Conservation (phyloP, 768 basidiomycete species). For the Glaciozyma antarctica region DNA sequence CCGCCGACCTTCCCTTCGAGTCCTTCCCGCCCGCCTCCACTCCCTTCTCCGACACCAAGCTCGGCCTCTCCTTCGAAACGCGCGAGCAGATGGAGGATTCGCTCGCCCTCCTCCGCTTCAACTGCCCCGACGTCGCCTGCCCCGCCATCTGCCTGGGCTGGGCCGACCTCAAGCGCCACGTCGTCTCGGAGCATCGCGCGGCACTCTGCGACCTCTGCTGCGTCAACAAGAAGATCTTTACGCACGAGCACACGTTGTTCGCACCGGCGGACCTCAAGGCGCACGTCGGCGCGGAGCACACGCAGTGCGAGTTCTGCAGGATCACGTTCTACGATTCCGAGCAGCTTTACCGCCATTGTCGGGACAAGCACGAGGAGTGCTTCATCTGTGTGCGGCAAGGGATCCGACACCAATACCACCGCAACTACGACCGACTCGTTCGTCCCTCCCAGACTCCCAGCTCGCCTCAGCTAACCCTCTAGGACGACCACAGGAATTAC, state of each 20-base stretch:
- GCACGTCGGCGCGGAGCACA: conserved; percentile 20
- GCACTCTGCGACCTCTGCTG: conserved; percentile 85
- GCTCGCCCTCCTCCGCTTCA: conserved; percentile 80
- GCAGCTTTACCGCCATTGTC: conserved; percentile 86
- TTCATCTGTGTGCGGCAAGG: conserved; percentile 69
- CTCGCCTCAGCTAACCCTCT: neutral
- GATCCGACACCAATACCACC: conserved; percentile 83
- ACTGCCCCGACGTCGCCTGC: conserved; percentile 70
- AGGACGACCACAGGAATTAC: conserved; percentile 77
- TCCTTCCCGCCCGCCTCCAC: conserved; percentile 23
- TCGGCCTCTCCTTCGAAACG: conserved; percentile 77
- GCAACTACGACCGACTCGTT: conserved; percentile 97
- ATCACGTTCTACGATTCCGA: conserved; percentile 75
- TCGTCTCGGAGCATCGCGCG: conserved; percentile 61
- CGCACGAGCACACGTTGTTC: conserved; percentile 87
- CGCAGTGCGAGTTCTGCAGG: conserved; percentile 28
- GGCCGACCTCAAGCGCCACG: conserved; percentile 80
- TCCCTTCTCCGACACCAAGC: conserved; percentile 35
- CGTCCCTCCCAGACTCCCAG: conserved; percentile 42
- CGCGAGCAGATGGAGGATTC: conserved; percentile 93
- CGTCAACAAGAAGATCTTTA: conserved; percentile 81
- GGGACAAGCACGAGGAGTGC: conserved; percentile 89
- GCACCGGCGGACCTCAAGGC: conserved; percentile 36
- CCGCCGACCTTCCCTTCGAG: conserved; percentile 10
- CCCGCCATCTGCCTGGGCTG: conserved; percentile 77